Conservation (phyloP, 2,329 filamentous ascomycete species). For the Metarhizium sp. region DNA sequence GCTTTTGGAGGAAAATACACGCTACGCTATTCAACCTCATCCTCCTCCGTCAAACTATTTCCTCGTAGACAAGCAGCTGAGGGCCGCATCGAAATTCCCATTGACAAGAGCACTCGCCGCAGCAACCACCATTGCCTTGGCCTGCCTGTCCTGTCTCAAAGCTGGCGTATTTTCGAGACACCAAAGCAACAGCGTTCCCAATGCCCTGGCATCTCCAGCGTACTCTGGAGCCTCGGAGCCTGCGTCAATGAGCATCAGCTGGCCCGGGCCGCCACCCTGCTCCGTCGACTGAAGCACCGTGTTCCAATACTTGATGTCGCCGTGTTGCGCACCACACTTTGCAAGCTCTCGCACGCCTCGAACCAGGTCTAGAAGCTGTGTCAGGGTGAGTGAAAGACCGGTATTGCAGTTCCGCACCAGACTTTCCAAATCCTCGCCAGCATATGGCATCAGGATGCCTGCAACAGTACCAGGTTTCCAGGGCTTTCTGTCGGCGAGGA, state of each 20-base stretch:
- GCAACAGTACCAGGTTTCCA: no score
- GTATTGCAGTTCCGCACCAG: no score
- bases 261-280: neutral
- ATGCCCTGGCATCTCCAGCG: neutral
- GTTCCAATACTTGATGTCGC: neutral
- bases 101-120: neutral
- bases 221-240: neutral
- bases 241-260: neutral
- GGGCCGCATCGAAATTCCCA: neutral
- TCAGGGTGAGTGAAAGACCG: no score
- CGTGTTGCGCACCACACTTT: neutral
- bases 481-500: no score
- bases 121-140: neutral
- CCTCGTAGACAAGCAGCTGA: neutral
- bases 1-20: no score
- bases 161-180: neutral
- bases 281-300: neutral
- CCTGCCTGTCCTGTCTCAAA: neutral
- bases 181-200: neutral
- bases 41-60: neutral
- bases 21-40: no score
- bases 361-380: slow-evolving; percentile 1
- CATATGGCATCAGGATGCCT: no score
- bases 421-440: neutral
- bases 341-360: neutral